A percentile compares a stretch with the other conserved stretches of the same genome.
Evolutionary conservation across 1,284 basidiomycete species (phyloP).

Genomic region (Sporisorium iseilematis-ciliati): DNA sequence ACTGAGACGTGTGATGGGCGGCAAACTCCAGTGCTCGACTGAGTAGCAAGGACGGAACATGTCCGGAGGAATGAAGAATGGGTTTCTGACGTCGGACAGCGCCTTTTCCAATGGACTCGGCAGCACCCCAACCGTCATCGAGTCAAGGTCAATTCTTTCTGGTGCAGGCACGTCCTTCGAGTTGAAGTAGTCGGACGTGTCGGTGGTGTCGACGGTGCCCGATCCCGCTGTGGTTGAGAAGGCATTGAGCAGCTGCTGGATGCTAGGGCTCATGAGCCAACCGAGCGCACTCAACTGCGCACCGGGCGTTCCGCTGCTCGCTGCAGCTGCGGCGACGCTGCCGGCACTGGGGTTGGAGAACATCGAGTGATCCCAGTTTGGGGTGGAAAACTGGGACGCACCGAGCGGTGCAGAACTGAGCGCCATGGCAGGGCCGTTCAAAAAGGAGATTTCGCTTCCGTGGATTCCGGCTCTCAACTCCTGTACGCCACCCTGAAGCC

Average conservation of each 20-base stretch:
- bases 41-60: conserved; percentile 61
- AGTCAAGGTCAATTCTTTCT: conserved; percentile 6
- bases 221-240: conserved; percentile 40
- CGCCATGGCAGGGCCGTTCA: conserved; percentile 36
- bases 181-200: conserved; percentile 49
- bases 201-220: conserved; percentile 30
- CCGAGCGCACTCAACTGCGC: conserved; percentile 45
- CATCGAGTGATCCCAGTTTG: conserved; percentile 46
- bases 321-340: conserved; percentile 25
- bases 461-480: conserved; percentile 60
- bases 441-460: conserved; percentile 54
- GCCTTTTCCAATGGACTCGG: conserved; percentile 49
- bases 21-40: conserved; percentile 58
- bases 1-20: conserved; percentile 56
- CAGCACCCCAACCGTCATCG: conserved; percentile 17
- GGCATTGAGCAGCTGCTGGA: conserved; percentile 56
- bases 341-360: conserved; percentile 35
- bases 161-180: conserved; percentile 32
- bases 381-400: conserved; percentile 39
- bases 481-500: conserved; percentile 60
- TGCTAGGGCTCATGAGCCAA: conserved; percentile 61
- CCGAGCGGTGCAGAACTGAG: conserved; percentile 33
- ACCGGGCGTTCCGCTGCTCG: conserved; percentile 32
- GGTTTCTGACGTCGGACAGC: conserved; percentile 55
- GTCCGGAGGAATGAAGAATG: conserved; percentile 57